phyloP scores from a whole-genome alignment of 306 rosid species.

The Ziziphus jujuba region DNA sequence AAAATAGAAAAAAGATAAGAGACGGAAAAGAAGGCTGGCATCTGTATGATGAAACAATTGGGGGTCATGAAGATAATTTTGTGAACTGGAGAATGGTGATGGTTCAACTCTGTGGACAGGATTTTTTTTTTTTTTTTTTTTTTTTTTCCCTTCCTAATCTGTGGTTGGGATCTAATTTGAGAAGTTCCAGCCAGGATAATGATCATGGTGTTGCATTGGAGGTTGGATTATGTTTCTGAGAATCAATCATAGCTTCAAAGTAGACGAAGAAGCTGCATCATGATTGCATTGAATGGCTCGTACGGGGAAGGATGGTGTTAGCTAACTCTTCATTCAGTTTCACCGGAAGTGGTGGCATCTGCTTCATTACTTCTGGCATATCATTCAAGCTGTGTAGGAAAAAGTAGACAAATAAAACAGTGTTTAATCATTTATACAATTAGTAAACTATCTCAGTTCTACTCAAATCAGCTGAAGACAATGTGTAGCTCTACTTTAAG shows the following conservation, averaged over 20 bases:
- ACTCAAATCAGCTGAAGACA: no score
- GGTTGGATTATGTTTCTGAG: constrained; percentile 5
- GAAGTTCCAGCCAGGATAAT: constrained; percentile 14
- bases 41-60: constrained; percentile 24
- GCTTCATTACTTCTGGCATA: constrained; percentile 89
- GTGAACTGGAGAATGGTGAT: constrained; percentile 21
- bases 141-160: not conserved
- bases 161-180: constrained; percentile 15
- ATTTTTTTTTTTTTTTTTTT: not conserved
- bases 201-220: constrained; percentile 13
- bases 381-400: constrained; percentile 54
- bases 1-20: constrained; percentile 10
- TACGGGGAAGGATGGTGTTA: constrained; percentile 65
- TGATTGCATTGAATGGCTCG: constrained; percentile 57
- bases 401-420: not conserved
- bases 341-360: constrained; percentile 92
- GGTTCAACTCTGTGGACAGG: constrained; percentile 41
- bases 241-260: constrained; percentile 7
- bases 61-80: constrained; percentile 16
- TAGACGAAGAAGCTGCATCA: constrained; percentile 30
- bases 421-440: not conserved
- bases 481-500: no score
- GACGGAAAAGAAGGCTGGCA: not conserved
- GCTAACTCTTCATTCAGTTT: constrained; percentile 89
- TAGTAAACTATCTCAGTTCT: not conserved